These are phyloP conservation scores for Rosa multiflora DNA, from an alignment of 306 rosid genomes.

Conservation along the genomic window DNA sequence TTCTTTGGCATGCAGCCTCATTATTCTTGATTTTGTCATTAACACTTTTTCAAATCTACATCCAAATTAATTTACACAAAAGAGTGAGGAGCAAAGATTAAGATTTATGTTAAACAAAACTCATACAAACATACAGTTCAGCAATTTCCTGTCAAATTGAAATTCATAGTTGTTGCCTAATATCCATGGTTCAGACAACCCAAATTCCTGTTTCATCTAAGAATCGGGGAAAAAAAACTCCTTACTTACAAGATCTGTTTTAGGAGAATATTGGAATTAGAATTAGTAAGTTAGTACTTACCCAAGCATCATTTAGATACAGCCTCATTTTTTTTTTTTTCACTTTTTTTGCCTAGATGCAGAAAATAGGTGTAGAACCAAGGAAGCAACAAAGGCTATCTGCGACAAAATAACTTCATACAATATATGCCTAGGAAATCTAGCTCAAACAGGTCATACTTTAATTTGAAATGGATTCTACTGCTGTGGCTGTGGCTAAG, in stretches of 20 bases:
- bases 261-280: neutral
- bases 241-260: neutral
- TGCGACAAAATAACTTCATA: neutral
- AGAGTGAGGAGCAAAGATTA: too few species aligned
- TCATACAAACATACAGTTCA: too few species aligned
- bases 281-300: neutral
- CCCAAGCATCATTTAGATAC: slow-evolving; percentile 3
- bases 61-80: too few species aligned
- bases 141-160: neutral
- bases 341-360: neutral
- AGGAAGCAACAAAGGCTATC: neutral
- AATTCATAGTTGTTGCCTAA: neutral
- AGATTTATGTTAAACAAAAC: too few species aligned
- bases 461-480: neutral
- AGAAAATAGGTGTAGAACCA: neutral
- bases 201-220: neutral
- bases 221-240: too few species aligned
- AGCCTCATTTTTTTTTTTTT: neutral
- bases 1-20: neutral
- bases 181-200: neutral
- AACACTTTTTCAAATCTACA: too few species aligned
- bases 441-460: neutral
- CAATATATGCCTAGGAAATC: neutral
- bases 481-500: neutral
- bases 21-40: neutral